Percentiles rank a stretch among this genome's conserved stretches.
Conservation (phyloP, 495 filamentous ascomycete genomes). For the Trichoderma orchidacearum region DNA sequence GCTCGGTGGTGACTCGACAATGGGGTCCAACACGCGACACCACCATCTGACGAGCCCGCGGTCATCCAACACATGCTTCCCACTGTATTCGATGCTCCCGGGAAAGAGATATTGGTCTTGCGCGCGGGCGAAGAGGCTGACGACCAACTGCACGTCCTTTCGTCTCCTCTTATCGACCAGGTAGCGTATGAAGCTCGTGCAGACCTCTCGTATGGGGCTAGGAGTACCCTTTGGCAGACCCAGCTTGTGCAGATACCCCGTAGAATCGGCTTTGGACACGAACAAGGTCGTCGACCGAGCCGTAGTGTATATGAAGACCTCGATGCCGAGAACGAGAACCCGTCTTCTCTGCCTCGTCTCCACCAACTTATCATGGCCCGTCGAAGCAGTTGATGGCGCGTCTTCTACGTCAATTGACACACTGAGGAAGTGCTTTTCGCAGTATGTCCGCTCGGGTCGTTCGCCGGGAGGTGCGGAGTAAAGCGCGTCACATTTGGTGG, state of each 20-base stretch:
- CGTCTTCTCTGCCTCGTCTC: conserved; percentile 2
- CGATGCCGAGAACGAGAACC: conserved; percentile 36
- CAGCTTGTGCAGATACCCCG: conserved; percentile 65
- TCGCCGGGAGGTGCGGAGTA: conserved; percentile 64
- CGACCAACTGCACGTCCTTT: conserved; percentile 55
- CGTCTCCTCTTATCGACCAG: conserved; percentile 54
- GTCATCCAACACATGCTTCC: conserved; percentile 92
- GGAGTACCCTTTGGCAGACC: conserved; percentile 43
- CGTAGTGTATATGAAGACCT: conserved; percentile 59
- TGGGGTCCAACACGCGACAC: conserved; percentile 72
- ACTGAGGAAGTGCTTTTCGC: conserved; percentile 76
- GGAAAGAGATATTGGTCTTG: conserved; percentile 95
- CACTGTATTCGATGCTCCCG: conserved; percentile 67
- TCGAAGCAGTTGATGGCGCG: neutral
- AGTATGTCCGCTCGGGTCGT: conserved; percentile 60
- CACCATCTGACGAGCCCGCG: conserved; percentile 86
- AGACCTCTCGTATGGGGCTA: conserved; percentile 60
- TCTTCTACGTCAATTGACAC: conserved; percentile 40
- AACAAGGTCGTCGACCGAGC: conserved; percentile 74
- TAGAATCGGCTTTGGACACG: conserved; percentile 94
- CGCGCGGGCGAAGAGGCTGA: conserved; percentile 85
- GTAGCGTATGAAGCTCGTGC: conserved; percentile 60
- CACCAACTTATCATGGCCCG: neutral
- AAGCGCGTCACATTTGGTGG: conserved; percentile 55
- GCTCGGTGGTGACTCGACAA: conserved; percentile 36